phyloP scores from a whole-genome alignment of 2,329 filamentous ascomycete species.

The Exophiala mesophila region DNA sequence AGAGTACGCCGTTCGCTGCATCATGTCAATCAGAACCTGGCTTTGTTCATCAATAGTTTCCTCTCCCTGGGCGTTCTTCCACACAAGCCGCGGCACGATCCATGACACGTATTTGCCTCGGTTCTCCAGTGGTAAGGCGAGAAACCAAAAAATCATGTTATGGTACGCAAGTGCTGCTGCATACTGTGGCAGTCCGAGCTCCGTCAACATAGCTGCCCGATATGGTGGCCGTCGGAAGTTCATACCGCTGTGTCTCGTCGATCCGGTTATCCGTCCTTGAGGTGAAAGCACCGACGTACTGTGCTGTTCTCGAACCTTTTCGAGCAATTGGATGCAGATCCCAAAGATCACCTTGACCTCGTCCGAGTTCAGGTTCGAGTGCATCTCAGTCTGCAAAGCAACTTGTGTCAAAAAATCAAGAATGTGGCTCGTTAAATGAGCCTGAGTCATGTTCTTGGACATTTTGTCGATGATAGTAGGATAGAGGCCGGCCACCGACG shows the following conservation, averaged over 20 bases:
- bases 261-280: slow-evolving; percentile 25
- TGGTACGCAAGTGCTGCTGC: slow-evolving; percentile 92
- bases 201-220: slow-evolving; percentile 37
- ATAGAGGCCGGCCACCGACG: slow-evolving; percentile 78
- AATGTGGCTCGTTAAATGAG: slow-evolving; percentile 87
- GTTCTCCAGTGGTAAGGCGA: slow-evolving; percentile 79
- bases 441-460: slow-evolving; percentile 92
- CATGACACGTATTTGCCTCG: slow-evolving; percentile 78
- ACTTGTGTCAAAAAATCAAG: slow-evolving; percentile 90
- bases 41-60: slow-evolving; percentile 85
- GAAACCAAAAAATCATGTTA: slow-evolving; percentile 95
- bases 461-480: slow-evolving; percentile 86
- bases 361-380: slow-evolving; percentile 82
- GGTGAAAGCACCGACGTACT: slow-evolving; percentile 29
- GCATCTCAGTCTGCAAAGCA: slow-evolving; percentile 76
- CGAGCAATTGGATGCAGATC: slow-evolving; percentile 88
- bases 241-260: slow-evolving; percentile 21
- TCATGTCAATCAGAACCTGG: slow-evolving; percentile 88
- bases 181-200: slow-evolving; percentile 83
- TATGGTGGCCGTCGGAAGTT: slow-evolving; percentile 23
- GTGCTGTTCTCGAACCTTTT: slow-evolving; percentile 67
- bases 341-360: slow-evolving; percentile 93
- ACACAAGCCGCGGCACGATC: slow-evolving; percentile 80
- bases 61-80: slow-evolving; percentile 68
- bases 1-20: slow-evolving; percentile 82